Evolutionary conservation across 2,329 filamentous ascomycete genomes (phyloP).

Genomic region (Cryphonectria naterciae): DNA sequence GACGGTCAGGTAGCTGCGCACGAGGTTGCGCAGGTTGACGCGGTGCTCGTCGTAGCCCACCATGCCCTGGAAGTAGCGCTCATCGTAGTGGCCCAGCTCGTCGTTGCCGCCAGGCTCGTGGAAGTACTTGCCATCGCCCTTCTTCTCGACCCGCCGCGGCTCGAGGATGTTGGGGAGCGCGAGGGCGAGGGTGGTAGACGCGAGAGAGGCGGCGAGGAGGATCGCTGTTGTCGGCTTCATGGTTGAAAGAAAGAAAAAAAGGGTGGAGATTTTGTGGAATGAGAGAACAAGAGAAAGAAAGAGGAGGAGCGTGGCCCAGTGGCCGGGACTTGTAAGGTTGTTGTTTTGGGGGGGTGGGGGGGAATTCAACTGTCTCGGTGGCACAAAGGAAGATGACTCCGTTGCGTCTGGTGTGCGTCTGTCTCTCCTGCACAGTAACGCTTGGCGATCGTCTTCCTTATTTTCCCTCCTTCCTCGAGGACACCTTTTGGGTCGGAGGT

Average conservation of each 20-base stretch:
- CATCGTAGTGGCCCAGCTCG: constrained; percentile 73
- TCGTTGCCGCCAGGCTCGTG: constrained; percentile 64
- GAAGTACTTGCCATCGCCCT: constrained; percentile 62
- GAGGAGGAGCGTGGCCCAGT: neutral
- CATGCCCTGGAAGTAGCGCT: constrained; percentile 66
- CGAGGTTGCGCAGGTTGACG: constrained; percentile 69
- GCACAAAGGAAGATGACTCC: neutral
- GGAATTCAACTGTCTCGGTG: neutral
- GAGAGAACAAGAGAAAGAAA: neutral
- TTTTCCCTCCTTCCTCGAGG: neutral
- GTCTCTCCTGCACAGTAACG: neutral
- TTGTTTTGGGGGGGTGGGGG: neutral
- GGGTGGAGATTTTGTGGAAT: neutral
- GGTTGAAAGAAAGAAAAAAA: neutral
- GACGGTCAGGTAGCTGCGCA: constrained; percentile 75
- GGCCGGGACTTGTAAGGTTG: neutral
- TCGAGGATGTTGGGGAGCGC: constrained; percentile 5
- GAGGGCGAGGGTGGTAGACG: constrained; percentile 18
- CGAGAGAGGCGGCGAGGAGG: constrained; percentile 15
- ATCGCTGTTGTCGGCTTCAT: constrained; percentile 24
- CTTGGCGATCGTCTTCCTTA: neutral
- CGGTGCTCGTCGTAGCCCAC: constrained; percentile 69
- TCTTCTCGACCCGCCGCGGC: constrained; percentile 2
- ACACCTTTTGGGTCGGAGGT: neutral
- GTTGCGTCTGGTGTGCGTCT: neutral